These are phyloP conservation scores for Diplosphaera chodatii DNA, from an alignment of 139 green algal genomes.

Conservation along the genomic window DNA sequence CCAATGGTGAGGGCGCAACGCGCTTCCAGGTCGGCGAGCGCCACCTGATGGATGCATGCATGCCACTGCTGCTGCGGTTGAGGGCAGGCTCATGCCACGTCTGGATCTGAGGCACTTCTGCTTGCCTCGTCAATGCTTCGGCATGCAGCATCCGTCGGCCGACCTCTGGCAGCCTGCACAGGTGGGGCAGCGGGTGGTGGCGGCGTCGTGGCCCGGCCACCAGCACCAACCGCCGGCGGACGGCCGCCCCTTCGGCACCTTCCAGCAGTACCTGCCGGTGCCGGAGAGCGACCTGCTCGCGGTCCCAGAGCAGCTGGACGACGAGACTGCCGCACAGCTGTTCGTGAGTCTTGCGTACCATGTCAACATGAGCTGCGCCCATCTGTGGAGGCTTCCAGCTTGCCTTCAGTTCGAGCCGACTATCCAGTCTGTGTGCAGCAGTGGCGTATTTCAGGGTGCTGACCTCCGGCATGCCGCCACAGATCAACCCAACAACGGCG, in stretches of 20 bases:
- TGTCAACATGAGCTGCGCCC: too few species aligned
- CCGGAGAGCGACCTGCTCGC: conserved; percentile 15
- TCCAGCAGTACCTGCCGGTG: conserved; percentile 35
- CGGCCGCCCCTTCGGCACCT: conserved; percentile 24
- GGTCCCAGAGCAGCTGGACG: conserved; percentile 28
- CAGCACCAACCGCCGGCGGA: conserved; percentile 3
- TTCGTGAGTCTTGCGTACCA: background rate
- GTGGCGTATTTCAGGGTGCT: too few species aligned
- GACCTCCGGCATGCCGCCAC: background rate
- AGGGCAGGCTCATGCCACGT: too few species aligned
- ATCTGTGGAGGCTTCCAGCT: background rate
- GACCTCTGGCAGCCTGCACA: conserved; percentile 15
- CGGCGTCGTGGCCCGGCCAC: conserved; percentile 15
- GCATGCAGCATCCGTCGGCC: conserved; percentile 22
- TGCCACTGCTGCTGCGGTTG: too few species aligned
- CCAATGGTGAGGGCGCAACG: too few species aligned
- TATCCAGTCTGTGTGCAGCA: too few species aligned
- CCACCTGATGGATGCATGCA: too few species aligned
- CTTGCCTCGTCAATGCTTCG: conserved; percentile 12
- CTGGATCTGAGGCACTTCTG: background rate
- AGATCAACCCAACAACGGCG: conserved; percentile 23
- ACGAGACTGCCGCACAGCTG: conserved; percentile 35
- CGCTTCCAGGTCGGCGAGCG: too few species aligned
- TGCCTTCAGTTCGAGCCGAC: background rate
- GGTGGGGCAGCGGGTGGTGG: conserved; percentile 35